Conservation (phyloP, 2,329 filamentous ascomycete genomes). For the Pseudocercospora fuligena region DNA sequence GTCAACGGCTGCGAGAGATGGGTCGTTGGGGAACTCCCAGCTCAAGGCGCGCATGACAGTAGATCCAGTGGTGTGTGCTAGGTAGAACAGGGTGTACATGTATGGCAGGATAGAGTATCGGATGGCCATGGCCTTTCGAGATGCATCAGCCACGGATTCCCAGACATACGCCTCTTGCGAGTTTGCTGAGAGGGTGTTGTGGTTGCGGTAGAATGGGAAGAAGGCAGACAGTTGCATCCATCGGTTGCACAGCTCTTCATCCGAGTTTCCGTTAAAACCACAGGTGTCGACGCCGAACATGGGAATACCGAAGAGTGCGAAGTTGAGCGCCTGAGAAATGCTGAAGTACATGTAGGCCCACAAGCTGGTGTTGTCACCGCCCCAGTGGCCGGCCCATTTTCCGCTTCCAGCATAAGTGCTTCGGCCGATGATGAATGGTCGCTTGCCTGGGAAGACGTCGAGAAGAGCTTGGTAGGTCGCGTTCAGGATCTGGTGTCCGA, state of each 20-base stretch:
- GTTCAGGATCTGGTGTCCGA: conserved; percentile 74
- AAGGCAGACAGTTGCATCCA: conserved; percentile 77
- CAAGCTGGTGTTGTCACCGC: conserved; percentile 71
- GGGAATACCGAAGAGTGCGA: conserved; percentile 74
- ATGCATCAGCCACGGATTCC: conserved; percentile 67
- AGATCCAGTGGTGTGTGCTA: conserved; percentile 66
- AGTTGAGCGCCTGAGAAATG: conserved; percentile 77
- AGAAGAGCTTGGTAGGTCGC: conserved; percentile 76
- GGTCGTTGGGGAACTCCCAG: conserved; percentile 77
- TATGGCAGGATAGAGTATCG: conserved; percentile 75
- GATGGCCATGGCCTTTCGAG: conserved; percentile 69
- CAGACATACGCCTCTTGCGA: conserved; percentile 75
- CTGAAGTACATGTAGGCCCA: conserved; percentile 77
- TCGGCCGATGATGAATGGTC: conserved; percentile 83
- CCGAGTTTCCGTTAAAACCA: conserved; percentile 70
- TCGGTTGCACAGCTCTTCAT: conserved; percentile 72
- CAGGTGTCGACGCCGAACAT: conserved; percentile 76
- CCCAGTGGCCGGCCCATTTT: conserved; percentile 80
- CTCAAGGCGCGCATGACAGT: conserved; percentile 74
- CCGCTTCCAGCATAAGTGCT: conserved; percentile 81
- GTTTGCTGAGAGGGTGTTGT: conserved; percentile 66
- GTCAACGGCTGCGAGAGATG: conserved; percentile 67
- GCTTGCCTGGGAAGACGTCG: conserved; percentile 66
- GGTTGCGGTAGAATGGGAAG: conserved; percentile 80
- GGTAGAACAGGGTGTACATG: conserved; percentile 74